These are phyloP conservation scores for Parathielavia appendiculata DNA, from an alignment of 495 filamentous ascomycete species.

Conservation along the genomic window DNA sequence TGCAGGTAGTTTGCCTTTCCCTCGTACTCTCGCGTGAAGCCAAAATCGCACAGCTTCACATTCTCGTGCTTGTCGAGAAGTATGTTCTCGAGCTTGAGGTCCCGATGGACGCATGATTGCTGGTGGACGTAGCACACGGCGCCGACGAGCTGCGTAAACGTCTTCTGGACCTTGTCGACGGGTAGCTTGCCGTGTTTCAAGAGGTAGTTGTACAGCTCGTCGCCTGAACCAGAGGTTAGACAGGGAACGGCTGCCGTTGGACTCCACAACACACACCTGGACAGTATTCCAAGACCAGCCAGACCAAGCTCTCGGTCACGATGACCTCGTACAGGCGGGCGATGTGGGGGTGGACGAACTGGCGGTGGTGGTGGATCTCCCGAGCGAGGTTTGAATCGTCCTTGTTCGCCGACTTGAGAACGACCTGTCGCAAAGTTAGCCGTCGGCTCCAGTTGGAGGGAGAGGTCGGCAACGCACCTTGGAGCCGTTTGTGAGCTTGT, in stretches of 20 bases:
- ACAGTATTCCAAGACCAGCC: constrained; percentile 96
- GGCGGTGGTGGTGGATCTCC: constrained; percentile 96
- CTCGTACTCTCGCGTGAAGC: constrained; percentile 96
- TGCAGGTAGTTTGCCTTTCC: constrained; percentile 91
- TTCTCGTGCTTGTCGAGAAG: constrained; percentile 95
- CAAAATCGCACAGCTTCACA: constrained; percentile 98
- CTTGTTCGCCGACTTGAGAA: constrained; percentile 95
- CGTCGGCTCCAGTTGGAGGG: not conserved
- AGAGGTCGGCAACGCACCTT: constrained; percentile 60
- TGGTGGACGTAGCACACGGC: constrained; percentile 94
- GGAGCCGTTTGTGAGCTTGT: constrained; percentile 97
- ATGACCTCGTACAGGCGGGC: constrained; percentile 96
- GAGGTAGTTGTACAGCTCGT: constrained; percentile 95
- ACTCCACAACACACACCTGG: constrained; percentile 56
- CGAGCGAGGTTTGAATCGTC: constrained; percentile 91
- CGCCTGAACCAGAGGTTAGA: constrained; percentile 53
- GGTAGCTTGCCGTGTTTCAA: constrained; percentile 78
- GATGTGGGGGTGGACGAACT: constrained; percentile 97
- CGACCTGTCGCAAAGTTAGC: constrained; percentile 56
- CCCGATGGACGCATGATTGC: constrained; percentile 92
- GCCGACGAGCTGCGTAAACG: constrained; percentile 92
- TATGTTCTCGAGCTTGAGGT: constrained; percentile 96
- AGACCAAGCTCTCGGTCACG: constrained; percentile 88
- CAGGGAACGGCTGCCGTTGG: constrained; percentile 23
- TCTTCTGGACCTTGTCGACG: constrained; percentile 85